Evolutionary conservation across 139 green algal species (phyloP).

Genomic region (Diplosphaera chodatii): DNA sequence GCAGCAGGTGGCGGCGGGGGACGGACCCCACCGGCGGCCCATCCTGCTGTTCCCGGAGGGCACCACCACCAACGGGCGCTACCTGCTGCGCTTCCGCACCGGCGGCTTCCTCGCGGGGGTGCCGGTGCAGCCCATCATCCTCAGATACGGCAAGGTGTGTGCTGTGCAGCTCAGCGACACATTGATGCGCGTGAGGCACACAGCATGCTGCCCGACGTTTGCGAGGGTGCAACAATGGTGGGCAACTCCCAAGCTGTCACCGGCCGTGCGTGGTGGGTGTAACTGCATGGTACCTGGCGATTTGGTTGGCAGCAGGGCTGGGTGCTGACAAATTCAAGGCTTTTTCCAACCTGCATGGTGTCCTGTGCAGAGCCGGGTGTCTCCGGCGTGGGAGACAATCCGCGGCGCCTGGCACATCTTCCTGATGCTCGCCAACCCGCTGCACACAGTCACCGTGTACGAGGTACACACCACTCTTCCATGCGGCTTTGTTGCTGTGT

Average conservation of each 20-base stretch:
- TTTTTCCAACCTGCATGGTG: too few relatives aligned
- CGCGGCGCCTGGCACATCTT: slow-evolving; percentile 57
- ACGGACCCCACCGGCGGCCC: slow-evolving; percentile 19
- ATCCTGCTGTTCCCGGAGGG: slow-evolving; percentile 72
- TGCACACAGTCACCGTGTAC: slow-evolving; percentile 42
- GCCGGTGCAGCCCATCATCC: slow-evolving; percentile 76
- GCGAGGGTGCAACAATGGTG: too few relatives aligned
- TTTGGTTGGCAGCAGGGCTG: too few relatives aligned
- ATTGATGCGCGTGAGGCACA: too few relatives aligned
- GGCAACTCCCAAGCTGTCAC: too few relatives aligned
- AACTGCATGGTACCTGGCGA: too few relatives aligned
- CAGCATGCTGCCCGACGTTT: too few relatives aligned
- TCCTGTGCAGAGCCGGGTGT: slow-evolving; percentile 39
- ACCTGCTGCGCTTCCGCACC: slow-evolving; percentile 84
- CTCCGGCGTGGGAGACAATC: slow-evolving; percentile 78
- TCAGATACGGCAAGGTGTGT: slow-evolving; percentile 53
- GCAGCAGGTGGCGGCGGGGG: slow-evolving; percentile 16
- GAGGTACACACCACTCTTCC: slow-evolving; percentile 33
- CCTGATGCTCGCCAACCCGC: slow-evolving; percentile 55
- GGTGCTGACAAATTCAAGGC: too few relatives aligned
- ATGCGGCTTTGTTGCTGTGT: background rate
- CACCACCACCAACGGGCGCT: slow-evolving; percentile 87
- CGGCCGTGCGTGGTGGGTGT: too few relatives aligned
- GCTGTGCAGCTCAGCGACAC: too few relatives aligned
- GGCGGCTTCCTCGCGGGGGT: slow-evolving; percentile 83